A percentile compares a stretch with the other conserved stretches of the same genome.
These are phyloP conservation scores for Cornus florida DNA, from an alignment of 148 eudicot species.

Conservation along the genomic window DNA sequence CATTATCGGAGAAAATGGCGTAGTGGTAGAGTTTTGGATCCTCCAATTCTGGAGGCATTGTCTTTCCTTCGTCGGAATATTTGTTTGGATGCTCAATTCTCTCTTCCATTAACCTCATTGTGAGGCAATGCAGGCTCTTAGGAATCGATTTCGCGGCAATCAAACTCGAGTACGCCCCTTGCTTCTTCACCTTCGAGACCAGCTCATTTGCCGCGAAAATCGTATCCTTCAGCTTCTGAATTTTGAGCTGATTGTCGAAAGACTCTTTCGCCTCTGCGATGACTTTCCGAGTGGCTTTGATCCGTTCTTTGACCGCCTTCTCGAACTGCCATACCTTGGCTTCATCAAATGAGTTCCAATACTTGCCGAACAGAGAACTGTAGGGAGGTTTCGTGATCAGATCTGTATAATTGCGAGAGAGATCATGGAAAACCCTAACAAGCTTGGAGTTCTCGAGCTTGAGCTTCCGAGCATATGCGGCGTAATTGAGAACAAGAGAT, in stretches of 20 bases:
- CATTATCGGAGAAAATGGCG: constrained; percentile 90
- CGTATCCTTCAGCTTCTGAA: constrained; percentile 88
- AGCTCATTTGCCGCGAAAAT: constrained; percentile 83
- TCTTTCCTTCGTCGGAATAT: constrained; percentile 72
- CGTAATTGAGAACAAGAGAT: constrained; percentile 48
- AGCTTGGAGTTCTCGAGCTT: constrained; percentile 71
- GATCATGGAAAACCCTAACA: constrained; percentile 51
- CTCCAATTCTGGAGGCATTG: constrained; percentile 63
- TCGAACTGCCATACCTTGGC: constrained; percentile 62
- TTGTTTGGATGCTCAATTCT: constrained; percentile 72
- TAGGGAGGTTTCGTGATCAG: constrained; percentile 40
- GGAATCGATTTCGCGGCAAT: constrained; percentile 97
- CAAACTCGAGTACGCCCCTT: constrained; percentile 94
- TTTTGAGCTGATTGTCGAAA: constrained; percentile 88
- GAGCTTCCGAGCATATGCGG: constrained; percentile 63
- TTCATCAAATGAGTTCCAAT: constrained; percentile 62
- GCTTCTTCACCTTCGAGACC: constrained; percentile 82
- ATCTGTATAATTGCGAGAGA: constrained; percentile 55
- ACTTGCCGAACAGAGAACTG: constrained; percentile 19
- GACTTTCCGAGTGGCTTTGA: constrained; percentile 76
- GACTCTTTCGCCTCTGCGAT: constrained; percentile 90
- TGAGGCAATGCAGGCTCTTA: constrained; percentile 81
- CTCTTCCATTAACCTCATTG: constrained; percentile 94
- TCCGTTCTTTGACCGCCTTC: constrained; percentile 90
- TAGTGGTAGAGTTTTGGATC: constrained; percentile 88